These are phyloP conservation scores for Parastagonospora avenae DNA, from an alignment of 2,329 filamentous ascomycete genomes.

Conservation along the genomic window DNA sequence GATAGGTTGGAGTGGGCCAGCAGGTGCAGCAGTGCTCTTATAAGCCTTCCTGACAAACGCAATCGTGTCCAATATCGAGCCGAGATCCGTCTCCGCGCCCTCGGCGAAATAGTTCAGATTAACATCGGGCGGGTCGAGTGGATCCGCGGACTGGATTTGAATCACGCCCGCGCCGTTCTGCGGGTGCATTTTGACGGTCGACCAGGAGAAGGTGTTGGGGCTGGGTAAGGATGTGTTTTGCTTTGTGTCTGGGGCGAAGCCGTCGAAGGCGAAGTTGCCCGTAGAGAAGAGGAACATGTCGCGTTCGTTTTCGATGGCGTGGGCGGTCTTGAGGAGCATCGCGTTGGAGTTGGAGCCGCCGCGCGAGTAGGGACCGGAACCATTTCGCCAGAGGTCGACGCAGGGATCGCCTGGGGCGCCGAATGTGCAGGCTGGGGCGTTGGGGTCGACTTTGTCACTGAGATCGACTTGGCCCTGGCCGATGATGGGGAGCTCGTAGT, in stretches of 20 bases:
- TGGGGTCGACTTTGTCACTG: conserved; percentile 2
- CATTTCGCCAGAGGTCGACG: conserved; percentile 21
- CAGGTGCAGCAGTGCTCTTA: conserved; percentile 58
- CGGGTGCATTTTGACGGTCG: conserved; percentile 65
- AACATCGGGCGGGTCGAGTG: conserved; percentile 65
- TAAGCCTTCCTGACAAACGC: conserved; percentile 63
- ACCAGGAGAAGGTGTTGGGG: conserved; percentile 45
- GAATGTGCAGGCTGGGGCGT: conserved; percentile 21
- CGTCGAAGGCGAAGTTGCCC: conserved; percentile 55
- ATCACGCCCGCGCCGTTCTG: conserved; percentile 66
- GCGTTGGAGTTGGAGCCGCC: conserved; percentile 57
- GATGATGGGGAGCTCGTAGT: conserved; percentile 55
- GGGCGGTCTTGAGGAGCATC: conserved; percentile 49
- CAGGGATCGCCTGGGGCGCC: conserved; percentile 24
- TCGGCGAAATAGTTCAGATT: conserved; percentile 36
- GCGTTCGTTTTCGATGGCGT: conserved; percentile 52
- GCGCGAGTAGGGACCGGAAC: conserved; percentile 40
- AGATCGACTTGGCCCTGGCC: conserved; percentile 43
- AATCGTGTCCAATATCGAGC: conserved; percentile 58
- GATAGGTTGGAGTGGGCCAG: conserved; percentile 35
- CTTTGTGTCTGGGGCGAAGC: conserved; percentile 58
- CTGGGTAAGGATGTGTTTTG: conserved; percentile 38
- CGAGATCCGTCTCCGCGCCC: conserved; percentile 59
- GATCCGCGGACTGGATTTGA: conserved; percentile 62
- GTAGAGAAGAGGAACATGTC: conserved; percentile 58